Evolutionary conservation across 805 yeast genomes (phyloP), one percentile per base, ranked within the genome.

Genomic region (Saccharomycopsis synnaedendra): DNA sequence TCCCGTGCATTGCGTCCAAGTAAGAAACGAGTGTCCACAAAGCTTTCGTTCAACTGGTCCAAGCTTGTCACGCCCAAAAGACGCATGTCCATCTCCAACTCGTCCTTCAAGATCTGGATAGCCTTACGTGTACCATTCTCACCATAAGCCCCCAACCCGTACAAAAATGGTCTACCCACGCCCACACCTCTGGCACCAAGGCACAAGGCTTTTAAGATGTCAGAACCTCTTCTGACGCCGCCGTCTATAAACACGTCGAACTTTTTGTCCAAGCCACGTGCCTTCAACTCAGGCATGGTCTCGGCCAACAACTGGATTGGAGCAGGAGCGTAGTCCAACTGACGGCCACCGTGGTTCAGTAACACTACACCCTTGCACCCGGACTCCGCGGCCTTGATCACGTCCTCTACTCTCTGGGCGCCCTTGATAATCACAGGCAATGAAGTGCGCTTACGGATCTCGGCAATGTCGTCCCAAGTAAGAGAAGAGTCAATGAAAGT

Each of bases 81-180:
- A 55, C 81, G 69, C 85, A 82, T 77, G 54, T 77, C 76, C 64
- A 79, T 74, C 45, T 70, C 65, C 65, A 82, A 69, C 57, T 82
- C 89, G 33, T 69, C 74, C 53, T 75, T 71, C 56, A 82, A 63
- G 4, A 81, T 67, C 55, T 77, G 79, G 48, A 82, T 74, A 9
- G 87, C 84, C 52, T 72, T 73, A 41, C 60, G 60, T 5, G 82
- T 88, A 33, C 94, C 95, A 5, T 68, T 78, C 55, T 76, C 86
- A 7, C 94, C 94, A 54, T 84, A 85, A 1, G 85, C 71, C n/a
- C 85, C 72, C 78, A 82, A 76, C 37, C 88, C 87, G 58, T 81
- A 84, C 34, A 83, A 60, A 61, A 84, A 80, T 2, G 89, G 86
- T 48, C 90, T 69, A 4, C 93, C 89, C 38, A 85, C 62, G 1